Evolutionary conservation across 345 rosid genomes (phyloP).

Genomic region (Acer saccharum): DNA sequence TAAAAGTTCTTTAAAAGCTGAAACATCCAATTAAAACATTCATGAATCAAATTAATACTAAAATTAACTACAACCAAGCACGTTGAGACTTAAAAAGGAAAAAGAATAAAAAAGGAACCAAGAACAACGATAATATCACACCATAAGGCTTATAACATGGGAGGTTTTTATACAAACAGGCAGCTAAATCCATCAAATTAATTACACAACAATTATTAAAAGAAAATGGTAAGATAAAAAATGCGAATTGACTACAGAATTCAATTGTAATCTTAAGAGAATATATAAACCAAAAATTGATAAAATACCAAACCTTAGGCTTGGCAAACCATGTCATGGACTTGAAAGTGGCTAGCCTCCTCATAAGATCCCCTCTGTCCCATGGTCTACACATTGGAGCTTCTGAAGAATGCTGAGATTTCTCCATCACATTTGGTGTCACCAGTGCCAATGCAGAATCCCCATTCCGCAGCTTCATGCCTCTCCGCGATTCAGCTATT

Average conservation of each 20-base stretch:
- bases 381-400: constrained; percentile 82
- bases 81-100: neutral
- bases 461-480: constrained; percentile 56
- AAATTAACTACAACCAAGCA: neutral
- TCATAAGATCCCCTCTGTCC: constrained; percentile 91
- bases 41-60: neutral
- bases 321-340: constrained; percentile 99
- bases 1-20: neutral
- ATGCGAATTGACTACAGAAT: neutral
- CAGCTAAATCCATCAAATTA: too few species aligned
- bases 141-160: neutral
- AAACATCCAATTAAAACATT: neutral
- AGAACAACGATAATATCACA: neutral
- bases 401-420: constrained; percentile 35
- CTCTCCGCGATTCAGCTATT: constrained; percentile 43
- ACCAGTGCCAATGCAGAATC: constrained; percentile 55
- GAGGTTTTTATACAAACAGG: neutral
- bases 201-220: neutral
- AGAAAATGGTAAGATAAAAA: neutral
- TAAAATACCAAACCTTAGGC: constrained; percentile 57
- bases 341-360: constrained; percentile 81
- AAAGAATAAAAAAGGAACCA: neutral
- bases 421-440: constrained; percentile 28
- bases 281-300: neutral
- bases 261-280: neutral